Percentiles rank a stretch among this genome's conserved stretches.
Conservation (phyloP, 176 grass and related monocot genomes). For the Microstegium vimineum region DNA sequence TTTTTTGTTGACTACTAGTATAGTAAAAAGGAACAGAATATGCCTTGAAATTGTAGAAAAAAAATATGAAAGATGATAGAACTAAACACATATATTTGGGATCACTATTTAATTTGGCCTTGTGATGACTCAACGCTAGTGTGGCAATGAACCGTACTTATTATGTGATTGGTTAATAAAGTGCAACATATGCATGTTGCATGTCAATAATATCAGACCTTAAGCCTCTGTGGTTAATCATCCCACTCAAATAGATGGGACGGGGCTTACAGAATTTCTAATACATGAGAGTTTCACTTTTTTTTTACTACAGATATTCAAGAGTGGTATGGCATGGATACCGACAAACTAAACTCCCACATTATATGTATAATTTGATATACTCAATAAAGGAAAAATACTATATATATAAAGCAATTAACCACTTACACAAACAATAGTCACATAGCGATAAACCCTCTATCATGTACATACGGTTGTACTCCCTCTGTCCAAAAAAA, state of each 20-base stretch:
- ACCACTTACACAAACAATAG: neutral
- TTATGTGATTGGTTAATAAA: neutral
- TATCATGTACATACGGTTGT: too few species aligned
- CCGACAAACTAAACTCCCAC: neutral
- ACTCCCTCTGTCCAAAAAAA: too few species aligned
- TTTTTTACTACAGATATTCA: neutral
- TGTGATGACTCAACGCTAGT: neutral
- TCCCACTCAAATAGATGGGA: neutral
- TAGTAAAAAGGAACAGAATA: too few species aligned
- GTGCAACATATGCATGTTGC: neutral
- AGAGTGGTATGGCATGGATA: neutral
- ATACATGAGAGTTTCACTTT: neutral
- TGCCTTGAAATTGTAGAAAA: neutral
- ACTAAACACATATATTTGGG: neutral
- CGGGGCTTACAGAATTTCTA: too few species aligned
- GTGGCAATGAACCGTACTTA: neutral
- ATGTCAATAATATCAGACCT: neutral
- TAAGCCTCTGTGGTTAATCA: neutral
- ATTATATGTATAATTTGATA: neutral
- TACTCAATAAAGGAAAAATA: neutral
- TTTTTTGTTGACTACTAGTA: neutral
- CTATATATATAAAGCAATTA: neutral
- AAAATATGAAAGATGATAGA: neutral
- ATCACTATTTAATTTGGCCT: neutral
- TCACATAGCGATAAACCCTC: neutral